These are phyloP conservation scores for Schizophyllum amplum DNA, from an alignment of 1,284 basidiomycete genomes.

Conservation along the genomic window DNA sequence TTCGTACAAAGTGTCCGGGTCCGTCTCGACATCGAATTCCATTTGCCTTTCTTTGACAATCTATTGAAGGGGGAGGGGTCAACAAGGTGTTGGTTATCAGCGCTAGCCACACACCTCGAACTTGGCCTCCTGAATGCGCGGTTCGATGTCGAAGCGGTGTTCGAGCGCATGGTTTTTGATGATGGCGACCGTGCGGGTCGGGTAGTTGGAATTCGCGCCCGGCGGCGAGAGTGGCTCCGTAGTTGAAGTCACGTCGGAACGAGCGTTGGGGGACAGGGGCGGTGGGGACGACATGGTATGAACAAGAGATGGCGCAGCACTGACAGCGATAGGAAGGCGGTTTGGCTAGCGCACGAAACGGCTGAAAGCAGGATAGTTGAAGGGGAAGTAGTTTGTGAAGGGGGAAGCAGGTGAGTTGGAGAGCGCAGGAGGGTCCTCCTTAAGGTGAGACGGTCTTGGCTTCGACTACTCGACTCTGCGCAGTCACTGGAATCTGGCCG, in stretches of 20 bases:
- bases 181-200: constrained; percentile 66
- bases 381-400: background rate
- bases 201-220: background rate
- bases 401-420: background rate
- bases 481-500: background rate
- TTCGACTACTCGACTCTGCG: background rate
- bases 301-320: too few relatives aligned
- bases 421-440: too few relatives aligned
- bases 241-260: background rate
- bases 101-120: constrained; percentile 50
- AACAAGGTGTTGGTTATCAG: background rate
- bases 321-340: background rate
- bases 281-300: background rate
- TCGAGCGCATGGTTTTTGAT: constrained; percentile 68
- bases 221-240: background rate
- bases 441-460: background rate
- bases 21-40: constrained; percentile 73
- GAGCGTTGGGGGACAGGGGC: background rate
- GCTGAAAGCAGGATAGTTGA: background rate
- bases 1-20: constrained; percentile 67
- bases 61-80: constrained; percentile 24
- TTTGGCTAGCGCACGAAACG: background rate
- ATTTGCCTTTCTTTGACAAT: constrained; percentile 78
- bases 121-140: constrained; percentile 62
- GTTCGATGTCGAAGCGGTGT: constrained; percentile 68